These are phyloP conservation scores for Penicillium sp. DNA, from an alignment of 2,329 filamentous ascomycete genomes.

Conservation along the genomic window DNA sequence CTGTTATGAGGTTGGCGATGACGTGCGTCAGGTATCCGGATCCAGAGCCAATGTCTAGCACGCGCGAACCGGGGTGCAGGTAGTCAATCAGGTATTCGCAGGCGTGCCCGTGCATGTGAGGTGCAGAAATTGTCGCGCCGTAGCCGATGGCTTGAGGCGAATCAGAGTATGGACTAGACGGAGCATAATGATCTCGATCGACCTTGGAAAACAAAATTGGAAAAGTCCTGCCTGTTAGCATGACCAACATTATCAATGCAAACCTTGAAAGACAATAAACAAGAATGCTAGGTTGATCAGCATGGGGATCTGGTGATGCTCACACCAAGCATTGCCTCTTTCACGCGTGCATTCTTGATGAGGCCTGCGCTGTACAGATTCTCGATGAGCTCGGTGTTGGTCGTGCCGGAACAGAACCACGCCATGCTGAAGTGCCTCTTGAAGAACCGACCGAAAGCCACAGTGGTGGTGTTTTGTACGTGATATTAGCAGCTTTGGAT, in stretches of 20 bases:
- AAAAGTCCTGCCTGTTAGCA: neutral
- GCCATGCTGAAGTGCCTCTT: conserved; percentile 60
- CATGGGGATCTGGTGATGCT: conserved; percentile 14
- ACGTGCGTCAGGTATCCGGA: conserved; percentile 85
- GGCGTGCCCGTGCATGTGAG: conserved; percentile 68
- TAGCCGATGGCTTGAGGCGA: conserved; percentile 66
- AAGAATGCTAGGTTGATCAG: neutral
- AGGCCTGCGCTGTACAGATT: conserved; percentile 71
- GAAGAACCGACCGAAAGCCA: conserved; percentile 14
- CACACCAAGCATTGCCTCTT: conserved; percentile 74
- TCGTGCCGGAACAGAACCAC: conserved; percentile 75
- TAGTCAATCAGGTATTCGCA: conserved; percentile 59
- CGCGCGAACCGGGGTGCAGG: conserved; percentile 51
- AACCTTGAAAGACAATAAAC: neutral
- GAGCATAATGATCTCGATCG: conserved; percentile 81
- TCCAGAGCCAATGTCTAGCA: conserved; percentile 72
- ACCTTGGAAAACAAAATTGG: conserved; percentile 51
- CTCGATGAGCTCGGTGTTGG: conserved; percentile 70
- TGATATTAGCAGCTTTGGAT: neutral
- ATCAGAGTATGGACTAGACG: conserved; percentile 67
- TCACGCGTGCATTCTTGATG: conserved; percentile 68
- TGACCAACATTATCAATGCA: neutral
- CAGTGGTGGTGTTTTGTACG: neutral
- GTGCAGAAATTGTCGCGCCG: conserved; percentile 66
- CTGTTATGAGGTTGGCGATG: conserved; percentile 67